Evolutionary conservation across 2,329 filamentous ascomycete species (phyloP).

Genomic region (Fusarium sp.): DNA sequence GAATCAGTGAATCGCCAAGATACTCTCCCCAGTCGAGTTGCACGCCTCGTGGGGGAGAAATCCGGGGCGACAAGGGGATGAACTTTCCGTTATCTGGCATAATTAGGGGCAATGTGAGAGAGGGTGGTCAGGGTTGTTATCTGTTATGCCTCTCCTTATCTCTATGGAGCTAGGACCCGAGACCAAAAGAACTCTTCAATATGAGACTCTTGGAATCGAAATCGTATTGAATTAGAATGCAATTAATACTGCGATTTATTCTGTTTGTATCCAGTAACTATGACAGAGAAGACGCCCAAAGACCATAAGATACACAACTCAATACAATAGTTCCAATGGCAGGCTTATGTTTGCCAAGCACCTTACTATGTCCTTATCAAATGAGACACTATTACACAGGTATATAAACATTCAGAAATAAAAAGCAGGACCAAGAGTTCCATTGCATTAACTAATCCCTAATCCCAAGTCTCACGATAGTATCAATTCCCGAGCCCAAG

Average conservation of each 20-base stretch:
- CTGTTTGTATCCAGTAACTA: not conserved
- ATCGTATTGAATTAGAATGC: not conserved
- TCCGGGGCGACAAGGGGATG: constrained; percentile 30
- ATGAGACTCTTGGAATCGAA: not conserved
- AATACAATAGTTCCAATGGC: not conserved
- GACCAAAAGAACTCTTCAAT: not conserved
- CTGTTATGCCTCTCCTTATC: constrained; percentile 29
- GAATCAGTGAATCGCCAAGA: constrained; percentile 4
- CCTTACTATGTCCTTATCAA: too few species aligned
- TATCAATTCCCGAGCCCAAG: too few species aligned
- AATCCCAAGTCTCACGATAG: too few species aligned
- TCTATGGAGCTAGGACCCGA: not conserved
- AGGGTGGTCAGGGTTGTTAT: constrained; percentile 32
- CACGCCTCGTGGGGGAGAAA: constrained; percentile 33
- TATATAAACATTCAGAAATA: too few species aligned
- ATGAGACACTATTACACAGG: too few species aligned
- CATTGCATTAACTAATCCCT: too few species aligned
- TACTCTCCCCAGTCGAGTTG: not conserved
- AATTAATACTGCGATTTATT: not conserved
- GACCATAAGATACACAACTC: constrained; percentile 2
- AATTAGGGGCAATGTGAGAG: constrained; percentile 3
- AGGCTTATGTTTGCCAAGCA: too few species aligned
- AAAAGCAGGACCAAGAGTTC: too few species aligned
- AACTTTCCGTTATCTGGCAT: constrained; percentile 31
- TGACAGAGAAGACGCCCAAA: not conserved